Evolutionary conservation across 2,329 filamentous ascomycete species (phyloP).

Genomic region (Aspergillus ochraceus): DNA sequence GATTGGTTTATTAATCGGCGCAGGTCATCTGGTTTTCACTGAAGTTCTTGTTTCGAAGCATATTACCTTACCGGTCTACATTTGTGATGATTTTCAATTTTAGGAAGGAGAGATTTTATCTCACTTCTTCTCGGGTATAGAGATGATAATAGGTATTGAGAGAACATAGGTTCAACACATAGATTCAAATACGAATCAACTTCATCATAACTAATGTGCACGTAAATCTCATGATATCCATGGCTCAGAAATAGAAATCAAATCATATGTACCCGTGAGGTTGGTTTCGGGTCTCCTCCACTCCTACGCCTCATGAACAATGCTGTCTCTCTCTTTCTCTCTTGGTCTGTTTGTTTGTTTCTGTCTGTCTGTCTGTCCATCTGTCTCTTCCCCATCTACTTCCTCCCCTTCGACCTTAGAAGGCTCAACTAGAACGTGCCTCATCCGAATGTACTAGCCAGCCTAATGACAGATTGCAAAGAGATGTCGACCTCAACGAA

Average conservation of each 20-base stretch:
- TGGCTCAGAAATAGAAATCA: neutral
- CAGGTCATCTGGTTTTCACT: slow-evolving; percentile 4
- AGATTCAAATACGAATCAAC: neutral
- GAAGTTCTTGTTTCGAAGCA: no score
- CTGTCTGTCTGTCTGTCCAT: neutral
- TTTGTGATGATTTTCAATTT: neutral
- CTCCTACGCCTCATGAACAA: slow-evolving; percentile 13
- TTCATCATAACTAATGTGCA: neutral
- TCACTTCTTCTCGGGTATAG: neutral
- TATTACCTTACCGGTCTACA: neutral
- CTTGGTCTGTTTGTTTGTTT: neutral
- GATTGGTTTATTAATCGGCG: slow-evolving; percentile 7
- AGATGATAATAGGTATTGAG: neutral
- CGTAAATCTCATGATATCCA: neutral
- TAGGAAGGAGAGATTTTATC: neutral
- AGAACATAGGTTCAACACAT: neutral
- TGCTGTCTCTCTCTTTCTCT: neutral
- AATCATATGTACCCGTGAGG: slow-evolving; percentile 6
- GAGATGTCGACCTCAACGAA: neutral
- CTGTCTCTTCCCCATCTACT: neutral
- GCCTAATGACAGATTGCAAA: neutral
- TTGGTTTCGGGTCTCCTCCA: neutral
- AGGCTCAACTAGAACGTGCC: neutral
- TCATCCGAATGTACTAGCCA: slow-evolving; percentile 1
- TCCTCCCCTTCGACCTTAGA: neutral